Conservation (phyloP, 2,329 filamentous ascomycete genomes). For the Pseudocercospora ulei region DNA sequence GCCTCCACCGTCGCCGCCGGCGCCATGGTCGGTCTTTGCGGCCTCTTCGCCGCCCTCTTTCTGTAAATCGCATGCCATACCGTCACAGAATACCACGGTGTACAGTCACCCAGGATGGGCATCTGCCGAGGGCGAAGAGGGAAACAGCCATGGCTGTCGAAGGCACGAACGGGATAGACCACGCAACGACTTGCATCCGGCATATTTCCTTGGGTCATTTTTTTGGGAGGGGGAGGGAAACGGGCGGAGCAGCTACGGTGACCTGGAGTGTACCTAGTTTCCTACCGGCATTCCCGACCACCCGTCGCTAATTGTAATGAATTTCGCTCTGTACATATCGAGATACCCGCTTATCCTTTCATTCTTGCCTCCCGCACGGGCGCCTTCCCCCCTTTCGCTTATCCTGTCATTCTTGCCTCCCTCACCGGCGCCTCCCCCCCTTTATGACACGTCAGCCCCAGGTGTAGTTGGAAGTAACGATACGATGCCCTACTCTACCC, state of each 20-base stretch:
- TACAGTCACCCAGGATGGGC: constrained; percentile 7
- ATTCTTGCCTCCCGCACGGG: too few species aligned
- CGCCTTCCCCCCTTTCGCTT: too few species aligned
- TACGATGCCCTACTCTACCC: too few species aligned
- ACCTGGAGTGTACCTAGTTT: constrained; percentile 4
- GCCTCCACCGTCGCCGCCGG: constrained; percentile 18
- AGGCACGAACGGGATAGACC: constrained; percentile 9
- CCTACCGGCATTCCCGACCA: neutral
- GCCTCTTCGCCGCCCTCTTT: constrained; percentile 22
- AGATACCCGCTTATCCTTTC: constrained; percentile 5
- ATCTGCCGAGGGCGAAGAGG: neutral
- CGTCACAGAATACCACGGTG: neutral
- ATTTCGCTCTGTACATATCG: constrained; percentile 7
- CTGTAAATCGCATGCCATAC: constrained; percentile 14
- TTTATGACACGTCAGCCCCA: too few species aligned
- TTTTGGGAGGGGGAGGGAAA: constrained; percentile 5
- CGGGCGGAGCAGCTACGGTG: neutral
- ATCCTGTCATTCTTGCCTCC: too few species aligned
- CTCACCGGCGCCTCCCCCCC: too few species aligned
- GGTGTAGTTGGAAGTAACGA: too few species aligned
- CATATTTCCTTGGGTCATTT: constrained; percentile 2
- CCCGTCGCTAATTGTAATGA: constrained; percentile 8
- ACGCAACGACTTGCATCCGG: constrained; percentile 8
- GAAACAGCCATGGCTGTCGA: constrained; percentile 6
- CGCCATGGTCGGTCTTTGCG: constrained; percentile 18